These are phyloP conservation scores for Cyberlindnera xylosilytica DNA, from an alignment of 805 yeast species.

Conservation along the genomic window DNA sequence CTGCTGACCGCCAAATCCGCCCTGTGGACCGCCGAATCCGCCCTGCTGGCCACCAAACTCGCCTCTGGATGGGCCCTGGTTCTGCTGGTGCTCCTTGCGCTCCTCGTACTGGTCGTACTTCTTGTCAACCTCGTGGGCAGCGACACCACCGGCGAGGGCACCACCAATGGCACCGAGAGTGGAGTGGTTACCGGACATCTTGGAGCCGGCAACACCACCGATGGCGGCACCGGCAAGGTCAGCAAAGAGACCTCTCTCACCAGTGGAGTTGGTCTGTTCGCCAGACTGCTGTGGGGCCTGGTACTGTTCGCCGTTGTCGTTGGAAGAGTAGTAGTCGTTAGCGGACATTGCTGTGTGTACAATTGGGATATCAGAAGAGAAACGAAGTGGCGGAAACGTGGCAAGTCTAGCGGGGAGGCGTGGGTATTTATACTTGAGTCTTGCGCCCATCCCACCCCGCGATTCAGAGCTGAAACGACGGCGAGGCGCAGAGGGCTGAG, in stretches of 20 bases:
- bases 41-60: too few relatives aligned
- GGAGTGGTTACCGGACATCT: conserved; percentile 35
- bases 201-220: conserved; percentile 51
- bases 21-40: conserved; percentile 16
- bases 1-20: conserved; percentile 20
- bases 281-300: conserved; percentile 17
- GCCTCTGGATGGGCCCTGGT: conserved; percentile 21
- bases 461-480: conserved; percentile 11
- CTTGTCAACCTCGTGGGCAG: conserved; percentile 49
- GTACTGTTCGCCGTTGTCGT: conserved; percentile 15
- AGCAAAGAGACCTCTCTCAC: conserved; percentile 41
- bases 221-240: conserved; percentile 49
- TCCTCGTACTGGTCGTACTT: conserved; percentile 29
- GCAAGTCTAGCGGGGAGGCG: background rate
- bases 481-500: background rate
- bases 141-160: conserved; percentile 52
- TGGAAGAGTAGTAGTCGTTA: conserved; percentile 44
- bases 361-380: too few relatives aligned
- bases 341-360: conserved; percentile 48
- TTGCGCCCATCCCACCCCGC: conserved; percentile 4
- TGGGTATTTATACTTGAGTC: conserved; percentile 3
- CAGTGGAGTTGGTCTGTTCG: conserved; percentile 15
- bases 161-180: conserved; percentile 47
- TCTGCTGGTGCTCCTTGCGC: conserved; percentile 14
- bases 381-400: too few relatives aligned